Base-by-base conservation (phyloP, 2,329 filamentous ascomycete genomes). In the Botrytis paeoniae region DNA sequence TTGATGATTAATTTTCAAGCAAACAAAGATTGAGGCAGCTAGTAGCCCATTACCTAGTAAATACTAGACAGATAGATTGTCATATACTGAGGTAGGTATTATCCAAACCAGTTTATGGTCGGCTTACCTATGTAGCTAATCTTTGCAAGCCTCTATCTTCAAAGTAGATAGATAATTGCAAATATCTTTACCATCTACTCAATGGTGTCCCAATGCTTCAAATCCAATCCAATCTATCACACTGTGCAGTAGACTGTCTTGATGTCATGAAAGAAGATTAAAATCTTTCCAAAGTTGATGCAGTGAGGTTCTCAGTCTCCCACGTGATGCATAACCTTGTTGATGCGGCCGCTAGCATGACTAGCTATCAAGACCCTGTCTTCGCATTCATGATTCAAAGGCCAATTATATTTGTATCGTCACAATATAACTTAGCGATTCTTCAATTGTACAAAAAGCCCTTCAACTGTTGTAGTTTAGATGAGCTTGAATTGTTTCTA, bases 311-410 rank as follows among this genome's bases (percentile, higher is more conserved):
- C 14, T 9, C 32, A 25, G 12, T 10, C 6, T 35, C 2, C 4
- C 32, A 54, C 64, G 25, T 68, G 32, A 68, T 3, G 10, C 14
- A 14, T 29, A 2, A 43, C 7, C 39, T 9, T 25, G 22, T 20
- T 37, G 6, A 41, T 57, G 65, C 65, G 65, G 65, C 65, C 65
- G 65, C 65, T 57, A 68, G 64, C 37, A 14, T 29, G 60, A 29
- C 25, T n/a, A 43, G 18, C 18, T 20, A 29, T 37, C 29, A 37
- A 9, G 39, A 57, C 48, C 65, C 65, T 41, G 48, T 22, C 37
- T 69, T 57, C 65, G 54, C 10, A 39, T 69, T 29, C 18, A 68
- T 35, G 6, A 63, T 63, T 29, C 61, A 43, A 64, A 43, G 16
- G 16, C 37, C 61, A 43, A 39, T 39, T 54, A 9, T 39, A n/a